Percentiles rank a stretch among this genome's conserved stretches.
phyloP scores from a whole-genome alignment of 1,139 yeast species.

The Taphrina wiesneri region DNA sequence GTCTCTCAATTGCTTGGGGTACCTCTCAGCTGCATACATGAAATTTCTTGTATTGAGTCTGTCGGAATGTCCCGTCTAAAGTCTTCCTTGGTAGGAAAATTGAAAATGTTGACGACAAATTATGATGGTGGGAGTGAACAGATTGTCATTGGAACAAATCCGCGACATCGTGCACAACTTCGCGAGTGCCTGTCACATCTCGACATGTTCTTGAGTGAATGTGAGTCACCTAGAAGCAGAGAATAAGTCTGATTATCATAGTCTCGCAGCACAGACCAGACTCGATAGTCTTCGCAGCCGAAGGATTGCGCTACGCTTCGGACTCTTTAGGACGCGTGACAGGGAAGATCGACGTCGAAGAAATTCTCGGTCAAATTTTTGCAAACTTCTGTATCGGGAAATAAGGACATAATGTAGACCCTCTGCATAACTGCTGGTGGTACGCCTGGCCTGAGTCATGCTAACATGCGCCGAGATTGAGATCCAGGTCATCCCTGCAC shows the following conservation, averaged over 20 bases:
- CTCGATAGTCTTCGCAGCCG: constrained; percentile 71
- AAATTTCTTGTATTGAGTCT: constrained; percentile 5
- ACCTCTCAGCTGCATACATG: not conserved
- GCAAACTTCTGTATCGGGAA: constrained; percentile 93
- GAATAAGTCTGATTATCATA: not conserved
- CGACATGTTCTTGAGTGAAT: not conserved
- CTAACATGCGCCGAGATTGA: no score
- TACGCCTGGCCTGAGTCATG: no score
- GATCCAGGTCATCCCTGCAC: no score
- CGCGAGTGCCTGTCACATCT: constrained; percentile 22
- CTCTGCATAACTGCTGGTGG: not conserved
- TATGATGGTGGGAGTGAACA: constrained; percentile 45
- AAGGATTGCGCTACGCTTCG: constrained; percentile 69
- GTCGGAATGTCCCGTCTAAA: constrained; percentile 18
- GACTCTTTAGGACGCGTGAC: constrained; percentile 91
- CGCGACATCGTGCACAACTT: constrained; percentile 25
- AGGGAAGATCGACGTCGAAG: constrained; percentile 88
- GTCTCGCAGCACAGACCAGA: not conserved
- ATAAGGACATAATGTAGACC: constrained; percentile 44
- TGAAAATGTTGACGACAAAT: constrained; percentile 34
- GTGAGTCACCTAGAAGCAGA: not conserved
- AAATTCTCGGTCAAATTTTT: constrained; percentile 84
- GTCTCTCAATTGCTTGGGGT: not conserved
- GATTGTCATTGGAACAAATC: constrained; percentile 40
- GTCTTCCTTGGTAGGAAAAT: constrained; percentile 31